Evolutionary conservation across 192 early-diverging fungal genomes (phyloP), one percentile per base, ranked within the genome.

Genomic region (Coemansia sp.): DNA sequence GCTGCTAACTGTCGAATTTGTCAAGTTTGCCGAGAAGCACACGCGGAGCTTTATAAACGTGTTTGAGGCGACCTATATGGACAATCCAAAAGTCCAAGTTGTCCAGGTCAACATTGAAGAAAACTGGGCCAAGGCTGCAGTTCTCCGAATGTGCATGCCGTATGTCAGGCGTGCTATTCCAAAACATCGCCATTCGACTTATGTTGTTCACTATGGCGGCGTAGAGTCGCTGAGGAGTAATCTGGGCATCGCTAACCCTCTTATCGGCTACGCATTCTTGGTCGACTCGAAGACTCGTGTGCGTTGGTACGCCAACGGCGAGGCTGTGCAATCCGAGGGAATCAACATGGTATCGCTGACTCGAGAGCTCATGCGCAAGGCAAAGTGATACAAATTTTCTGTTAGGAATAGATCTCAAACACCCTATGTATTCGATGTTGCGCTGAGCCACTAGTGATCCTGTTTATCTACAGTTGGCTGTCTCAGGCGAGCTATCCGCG

Each of bases 241-340:
- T 6, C 40, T 84, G 65, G 78, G 78, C 41, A 84, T 84, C 15
- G 74, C 78, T 22, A 84, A 84, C 40, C 65, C 75, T 24, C 74
- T 80, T 27, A 77, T 84, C 37, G 83, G 83, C 20, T 84, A 80
- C 38, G 69, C 73, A 22, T 84, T 81, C 53, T 50, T 84, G 60
- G 65, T 84, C 44, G 83, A 84, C 52, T 59, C 66, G 4, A 55
- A 67, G 3, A 68, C 66, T 8, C 70, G 75, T 18, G 64, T 84
- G 10, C 74, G 83, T 55, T 84, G 83, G 83, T 84, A 84, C 45
- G 83, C 75, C 52, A 84, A 84, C 50, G 83, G 83, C 35, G 61
- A 67, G 49, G 75, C 83, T 13, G 69, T 67, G 12, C 41, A 74
- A 47, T 62, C 62, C 34, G 80, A 82, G 62, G 69, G 61, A 7